These are phyloP conservation scores for Haplosporangium gracile DNA, from an alignment of 192 early-diverging fungal species.

Conservation along the genomic window DNA sequence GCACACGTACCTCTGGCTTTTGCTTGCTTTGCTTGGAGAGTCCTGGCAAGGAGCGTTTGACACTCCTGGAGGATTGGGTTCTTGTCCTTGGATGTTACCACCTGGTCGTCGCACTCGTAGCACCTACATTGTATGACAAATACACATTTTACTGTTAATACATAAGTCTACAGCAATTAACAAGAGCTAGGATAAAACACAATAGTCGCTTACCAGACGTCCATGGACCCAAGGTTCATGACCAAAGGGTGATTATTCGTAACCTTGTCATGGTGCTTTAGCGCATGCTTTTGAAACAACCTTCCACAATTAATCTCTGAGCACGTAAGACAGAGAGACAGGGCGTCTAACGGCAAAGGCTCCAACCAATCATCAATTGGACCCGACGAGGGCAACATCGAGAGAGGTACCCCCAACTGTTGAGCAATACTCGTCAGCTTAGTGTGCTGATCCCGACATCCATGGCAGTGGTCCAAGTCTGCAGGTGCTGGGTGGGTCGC, in stretches of 20 bases:
- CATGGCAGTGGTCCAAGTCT: slow-evolving; percentile 40
- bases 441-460: not conserved
- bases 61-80: slow-evolving; percentile 16
- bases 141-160: not conserved
- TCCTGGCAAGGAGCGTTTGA: not conserved
- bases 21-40: slow-evolving; percentile 2
- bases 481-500: not conserved
- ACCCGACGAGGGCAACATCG: not conserved
- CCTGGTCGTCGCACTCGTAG: slow-evolving; percentile 31
- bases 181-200: not conserved
- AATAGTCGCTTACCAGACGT: slow-evolving; percentile 13
- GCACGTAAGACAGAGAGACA: slow-evolving; percentile 33
- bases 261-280: not conserved
- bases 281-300: slow-evolving; percentile 6
- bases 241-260: slow-evolving; percentile 14
- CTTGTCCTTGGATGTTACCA: slow-evolving; percentile 4
- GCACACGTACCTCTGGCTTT: slow-evolving; percentile 5
- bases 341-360: not conserved
- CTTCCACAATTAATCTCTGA: slow-evolving; percentile 30
- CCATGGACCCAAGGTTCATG: slow-evolving; percentile 12
- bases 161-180: not conserved
- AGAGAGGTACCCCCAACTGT: not conserved
- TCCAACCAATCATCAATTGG: not conserved
- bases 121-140: slow-evolving; percentile 16
- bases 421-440: not conserved